Evolutionary conservation across 345 rosid species (phyloP), one percentile per base, ranked within the genome.

Genomic region (Tarenaya hassleriana): DNA sequence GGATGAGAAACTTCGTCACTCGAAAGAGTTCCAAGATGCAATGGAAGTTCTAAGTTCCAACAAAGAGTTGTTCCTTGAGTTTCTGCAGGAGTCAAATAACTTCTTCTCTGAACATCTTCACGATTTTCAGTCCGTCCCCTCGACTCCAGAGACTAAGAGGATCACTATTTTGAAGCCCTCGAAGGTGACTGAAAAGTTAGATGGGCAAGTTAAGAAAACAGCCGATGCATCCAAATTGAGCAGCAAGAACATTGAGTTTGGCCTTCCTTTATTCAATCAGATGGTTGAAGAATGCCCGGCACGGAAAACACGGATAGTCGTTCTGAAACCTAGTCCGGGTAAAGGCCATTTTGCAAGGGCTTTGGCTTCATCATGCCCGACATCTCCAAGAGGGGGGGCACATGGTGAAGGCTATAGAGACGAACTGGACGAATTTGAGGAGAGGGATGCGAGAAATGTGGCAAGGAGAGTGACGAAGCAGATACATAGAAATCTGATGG

Each of bases 141-240:
- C 62, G 39, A 74, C 87, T 41, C 59, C 74, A 5, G 84, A 81
- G 54, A 50, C 83, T 9, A 88, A 78, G 64, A 69, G 73, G 56
- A 92, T 92, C 38, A 83, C 95, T 55, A 74, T 92, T 47, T 83
- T 88, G 21, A 88, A 69, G 73, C 97, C 97, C 59, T 74, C 88
- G 0, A 85, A 82, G 73, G 54, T 63, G 61, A 60, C 65, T 63
- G 84, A 68, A 14, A 81, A 62, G 33, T 47, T 58, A 27, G 55
- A 59, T 13, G 72, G 47, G 21, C 37, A 53, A 7, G 61, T 52
- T 62, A 75, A 73, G 50, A 74, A 69, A 37, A 63, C 47, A 52
- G 34, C 63, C 16, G 73, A 56, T 63, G 81, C 53, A 13, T 70
- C 73, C 44, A 34, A 54, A 4, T 72, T 56, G 73, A 78, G 75